phyloP scores from a whole-genome alignment of 352 stramenopile genomes.

The Phytophthora fragariaefolia region DNA sequence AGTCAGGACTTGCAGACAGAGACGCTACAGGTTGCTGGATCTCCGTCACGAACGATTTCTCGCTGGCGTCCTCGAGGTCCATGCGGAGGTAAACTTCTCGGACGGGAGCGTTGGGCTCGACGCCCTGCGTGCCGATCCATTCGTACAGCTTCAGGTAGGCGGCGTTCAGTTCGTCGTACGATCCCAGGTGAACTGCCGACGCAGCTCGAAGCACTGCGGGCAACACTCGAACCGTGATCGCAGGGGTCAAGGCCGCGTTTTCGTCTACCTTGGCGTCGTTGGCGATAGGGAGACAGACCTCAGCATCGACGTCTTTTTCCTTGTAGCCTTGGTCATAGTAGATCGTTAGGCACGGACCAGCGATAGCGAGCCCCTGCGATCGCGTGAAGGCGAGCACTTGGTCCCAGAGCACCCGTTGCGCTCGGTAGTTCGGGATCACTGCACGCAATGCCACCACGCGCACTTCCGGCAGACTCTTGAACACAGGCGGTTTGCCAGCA shows the following conservation, averaged over 20 bases:
- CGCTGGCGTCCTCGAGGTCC: slow-evolving; percentile 29
- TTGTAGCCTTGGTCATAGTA: slow-evolving; percentile 55
- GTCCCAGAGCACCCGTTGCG: slow-evolving; percentile 48
- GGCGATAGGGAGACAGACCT: slow-evolving; percentile 53
- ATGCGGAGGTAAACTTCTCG: slow-evolving; percentile 48
- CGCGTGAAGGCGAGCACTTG: slow-evolving; percentile 36
- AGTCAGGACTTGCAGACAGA: too few species aligned
- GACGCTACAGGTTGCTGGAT: slow-evolving; percentile 37
- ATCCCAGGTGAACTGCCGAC: slow-evolving; percentile 37
- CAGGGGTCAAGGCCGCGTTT: slow-evolving; percentile 7
- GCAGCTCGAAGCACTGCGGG: slow-evolving; percentile 25
- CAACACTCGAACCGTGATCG: slow-evolving; percentile 30
- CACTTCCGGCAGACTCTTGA: slow-evolving; percentile 42
- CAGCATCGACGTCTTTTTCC: slow-evolving; percentile 49
- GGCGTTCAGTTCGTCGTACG: slow-evolving; percentile 35
- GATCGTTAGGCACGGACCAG: slow-evolving; percentile 40
- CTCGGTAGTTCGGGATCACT: slow-evolving; percentile 54
- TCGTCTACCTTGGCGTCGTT: slow-evolving; percentile 21
- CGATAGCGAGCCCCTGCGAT: slow-evolving; percentile 23
- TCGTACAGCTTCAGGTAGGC: slow-evolving; percentile 40
- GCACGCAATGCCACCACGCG: slow-evolving; percentile 48
- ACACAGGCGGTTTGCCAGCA: slow-evolving; percentile 17
- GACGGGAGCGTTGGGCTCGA: slow-evolving; percentile 33
- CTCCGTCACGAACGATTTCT: slow-evolving; percentile 41
- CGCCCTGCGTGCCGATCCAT: slow-evolving; percentile 37